A percentile compares a stretch with the other conserved stretches of the same genome.
These are phyloP conservation scores for Lecanoromycetidae sp. DNA, from an alignment of 2,329 filamentous ascomycete species.

Conservation along the genomic window DNA sequence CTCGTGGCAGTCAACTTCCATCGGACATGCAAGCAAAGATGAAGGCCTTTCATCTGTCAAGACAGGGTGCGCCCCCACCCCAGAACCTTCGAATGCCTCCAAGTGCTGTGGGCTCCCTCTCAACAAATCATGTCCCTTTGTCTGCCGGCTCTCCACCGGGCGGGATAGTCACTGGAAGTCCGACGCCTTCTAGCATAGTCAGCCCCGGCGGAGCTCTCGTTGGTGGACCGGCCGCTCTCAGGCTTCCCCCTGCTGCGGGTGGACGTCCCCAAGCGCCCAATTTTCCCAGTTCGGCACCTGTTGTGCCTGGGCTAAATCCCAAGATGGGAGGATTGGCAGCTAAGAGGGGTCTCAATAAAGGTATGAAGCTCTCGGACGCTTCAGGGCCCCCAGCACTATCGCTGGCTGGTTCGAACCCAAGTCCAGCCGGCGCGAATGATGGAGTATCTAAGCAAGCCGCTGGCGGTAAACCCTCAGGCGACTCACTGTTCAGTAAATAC, in stretches of 20 bases:
- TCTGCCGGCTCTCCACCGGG: slow-evolving; percentile 10
- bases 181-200: slow-evolving; percentile 1
- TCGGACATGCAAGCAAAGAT: slow-evolving; percentile 57
- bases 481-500: slow-evolving; percentile 52
- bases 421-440: slow-evolving; percentile 11
- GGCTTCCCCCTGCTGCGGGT: slow-evolving; percentile 12
- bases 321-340: slow-evolving; percentile 36
- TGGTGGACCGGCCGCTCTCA: slow-evolving; percentile 10
- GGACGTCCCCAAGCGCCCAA: slow-evolving; percentile 23
- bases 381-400: slow-evolving; percentile 31
- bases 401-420: slow-evolving; percentile 13
- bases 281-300: slow-evolving; percentile 37
- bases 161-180: slow-evolving; percentile 9
- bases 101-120: slow-evolving; percentile 8
- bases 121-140: slow-evolving; percentile 15
- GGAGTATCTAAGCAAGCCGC: slow-evolving; percentile 14
- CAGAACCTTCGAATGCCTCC: slow-evolving; percentile 21
- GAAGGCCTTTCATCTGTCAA: slow-evolving; percentile 55
- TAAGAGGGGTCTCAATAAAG: slow-evolving; percentile 36
- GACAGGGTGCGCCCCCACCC: slow-evolving; percentile 44
- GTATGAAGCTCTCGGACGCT: slow-evolving; percentile 38
- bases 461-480: slow-evolving; percentile 20
- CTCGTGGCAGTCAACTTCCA: slow-evolving; percentile 41
- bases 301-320: slow-evolving; percentile 28
- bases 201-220: slow-evolving; percentile 9